Evolutionary conservation across 306 rosid genomes (phyloP).

Genomic region (Quillaja saponaria): DNA sequence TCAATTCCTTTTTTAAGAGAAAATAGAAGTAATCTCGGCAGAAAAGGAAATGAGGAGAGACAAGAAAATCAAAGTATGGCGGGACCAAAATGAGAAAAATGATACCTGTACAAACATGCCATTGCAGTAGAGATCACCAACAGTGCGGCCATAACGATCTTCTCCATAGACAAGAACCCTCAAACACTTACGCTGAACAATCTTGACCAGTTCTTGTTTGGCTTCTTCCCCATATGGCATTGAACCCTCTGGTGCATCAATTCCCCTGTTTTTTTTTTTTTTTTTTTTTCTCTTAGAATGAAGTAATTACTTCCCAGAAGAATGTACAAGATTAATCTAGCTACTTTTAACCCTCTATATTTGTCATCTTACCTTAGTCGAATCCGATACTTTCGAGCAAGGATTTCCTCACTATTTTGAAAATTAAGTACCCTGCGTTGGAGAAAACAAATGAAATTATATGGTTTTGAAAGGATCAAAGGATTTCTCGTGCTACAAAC

Average conservation of each 20-base stretch:
- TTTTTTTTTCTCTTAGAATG: background rate
- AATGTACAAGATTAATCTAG: background rate
- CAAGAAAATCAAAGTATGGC: background rate
- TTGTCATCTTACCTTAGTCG: constrained; percentile 65
- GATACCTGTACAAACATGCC: constrained; percentile 77
- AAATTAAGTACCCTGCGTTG: constrained; percentile 51
- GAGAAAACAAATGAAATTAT: background rate
- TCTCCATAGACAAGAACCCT: constrained; percentile 70
- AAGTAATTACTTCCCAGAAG: constrained; percentile 4
- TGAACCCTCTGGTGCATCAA: constrained; percentile 81
- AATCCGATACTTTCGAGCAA: constrained; percentile 76
- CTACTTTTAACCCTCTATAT: constrained; percentile 3
- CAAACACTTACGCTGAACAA: constrained; percentile 68
- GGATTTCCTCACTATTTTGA: constrained; percentile 56
- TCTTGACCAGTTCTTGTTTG: constrained; percentile 57
- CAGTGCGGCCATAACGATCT: constrained; percentile 83
- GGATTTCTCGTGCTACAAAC: background rate
- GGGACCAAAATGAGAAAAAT: background rate
- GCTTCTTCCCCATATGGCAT: constrained; percentile 93
- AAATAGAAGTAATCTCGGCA: background rate
- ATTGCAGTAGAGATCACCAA: constrained; percentile 73
- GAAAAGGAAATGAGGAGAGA: constrained; percentile 16
- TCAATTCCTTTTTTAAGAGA: constrained; percentile 59
- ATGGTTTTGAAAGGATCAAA: too few relatives aligned
- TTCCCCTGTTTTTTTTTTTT: constrained; percentile 58